phyloP scores from a whole-genome alignment of 768 basidiomycete genomes.

The Chalciporus sphaerocephalus region DNA sequence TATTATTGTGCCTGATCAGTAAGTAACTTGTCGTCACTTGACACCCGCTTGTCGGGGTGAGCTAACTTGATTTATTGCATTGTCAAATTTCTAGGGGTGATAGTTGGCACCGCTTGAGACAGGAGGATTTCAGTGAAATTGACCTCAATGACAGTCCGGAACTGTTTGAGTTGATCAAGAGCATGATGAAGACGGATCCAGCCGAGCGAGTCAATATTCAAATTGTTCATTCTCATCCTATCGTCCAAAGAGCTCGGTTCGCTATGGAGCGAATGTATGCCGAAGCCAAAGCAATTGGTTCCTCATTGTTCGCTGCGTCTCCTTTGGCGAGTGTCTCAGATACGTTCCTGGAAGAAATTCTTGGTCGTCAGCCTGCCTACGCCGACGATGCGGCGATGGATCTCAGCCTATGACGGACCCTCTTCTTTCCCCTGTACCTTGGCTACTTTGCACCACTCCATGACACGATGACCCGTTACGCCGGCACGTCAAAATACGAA shows the following conservation, averaged over 20 bases:
- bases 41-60: slow-evolving; percentile 7
- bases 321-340: slow-evolving; percentile 57
- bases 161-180: slow-evolving; percentile 61
- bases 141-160: slow-evolving; percentile 63
- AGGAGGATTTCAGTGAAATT: slow-evolving; percentile 87
- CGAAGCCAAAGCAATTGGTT: slow-evolving; percentile 33
- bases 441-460: slow-evolving; percentile 5
- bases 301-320: slow-evolving; percentile 51
- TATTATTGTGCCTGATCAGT: slow-evolving; percentile 96
- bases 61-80: slow-evolving; percentile 14
- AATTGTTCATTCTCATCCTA: slow-evolving; percentile 55
- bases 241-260: slow-evolving; percentile 58
- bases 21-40: slow-evolving; percentile 37
- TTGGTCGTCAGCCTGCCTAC: slow-evolving; percentile 30
- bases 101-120: slow-evolving; percentile 89
- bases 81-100: slow-evolving; percentile 62
- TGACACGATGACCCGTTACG: background rate
- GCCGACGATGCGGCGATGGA: slow-evolving; percentile 37
- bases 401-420: slow-evolving; percentile 32
- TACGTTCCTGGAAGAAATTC: slow-evolving; percentile 64
- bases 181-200: slow-evolving; percentile 77
- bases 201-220: slow-evolving; percentile 51
- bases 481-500: slow-evolving; percentile 3
- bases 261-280: slow-evolving; percentile 55
- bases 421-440: background rate